Evolutionary conservation across 305 asterid species (phyloP).

Genomic region (Galium porrigens): DNA sequence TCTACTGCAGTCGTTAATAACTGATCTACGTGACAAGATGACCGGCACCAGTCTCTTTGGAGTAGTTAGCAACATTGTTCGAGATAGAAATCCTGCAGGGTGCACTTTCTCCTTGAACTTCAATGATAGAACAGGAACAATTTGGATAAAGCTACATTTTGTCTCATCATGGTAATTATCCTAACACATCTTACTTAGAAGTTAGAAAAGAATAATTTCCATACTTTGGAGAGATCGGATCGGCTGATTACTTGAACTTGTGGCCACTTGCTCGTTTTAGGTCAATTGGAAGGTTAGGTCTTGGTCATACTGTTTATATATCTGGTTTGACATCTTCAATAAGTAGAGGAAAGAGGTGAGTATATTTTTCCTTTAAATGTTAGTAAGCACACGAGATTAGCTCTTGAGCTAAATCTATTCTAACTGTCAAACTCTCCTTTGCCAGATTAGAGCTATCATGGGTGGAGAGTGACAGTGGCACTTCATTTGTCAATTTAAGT

Average conservation of each 20-base stretch:
- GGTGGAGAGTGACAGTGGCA: slow-evolving; percentile 48
- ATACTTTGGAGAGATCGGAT: slow-evolving; percentile 10
- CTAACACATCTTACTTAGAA: slow-evolving; percentile 5
- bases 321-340: slow-evolving; percentile 61
- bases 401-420: background rate
- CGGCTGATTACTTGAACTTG: slow-evolving; percentile 6
- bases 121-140: slow-evolving; percentile 65
- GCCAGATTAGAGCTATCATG: slow-evolving; percentile 68
- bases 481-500: slow-evolving; percentile 62
- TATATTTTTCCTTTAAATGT: background rate
- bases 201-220: slow-evolving; percentile 4
- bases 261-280: slow-evolving; percentile 26
- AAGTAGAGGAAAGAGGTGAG: slow-evolving; percentile 37
- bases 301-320: slow-evolving; percentile 60
- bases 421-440: background rate
- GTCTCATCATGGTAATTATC: slow-evolving; percentile 46
- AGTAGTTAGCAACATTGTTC: slow-evolving; percentile 35
- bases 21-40: slow-evolving; percentile 82
- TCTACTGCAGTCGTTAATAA: slow-evolving; percentile 61
- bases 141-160: slow-evolving; percentile 69
- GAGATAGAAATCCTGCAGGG: slow-evolving; percentile 22
- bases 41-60: slow-evolving; percentile 77
- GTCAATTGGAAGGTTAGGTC: slow-evolving; percentile 65
- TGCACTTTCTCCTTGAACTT: slow-evolving; percentile 38
- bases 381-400: background rate